These are phyloP conservation scores for Botrytis tulipae DNA, from an alignment of 2,329 filamentous ascomycete genomes.

Conservation along the genomic window DNA sequence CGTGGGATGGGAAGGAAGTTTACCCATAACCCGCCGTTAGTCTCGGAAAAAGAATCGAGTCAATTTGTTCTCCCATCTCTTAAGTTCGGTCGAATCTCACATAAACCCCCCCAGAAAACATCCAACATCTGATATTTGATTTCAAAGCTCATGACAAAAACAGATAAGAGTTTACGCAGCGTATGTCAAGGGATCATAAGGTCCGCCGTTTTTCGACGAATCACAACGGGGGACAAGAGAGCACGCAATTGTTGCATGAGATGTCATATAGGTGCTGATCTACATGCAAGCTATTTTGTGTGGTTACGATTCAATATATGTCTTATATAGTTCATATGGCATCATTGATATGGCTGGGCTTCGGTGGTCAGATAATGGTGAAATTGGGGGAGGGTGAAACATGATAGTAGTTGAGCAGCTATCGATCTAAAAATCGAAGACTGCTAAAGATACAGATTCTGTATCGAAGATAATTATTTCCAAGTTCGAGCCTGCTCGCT, in stretches of 20 bases:
- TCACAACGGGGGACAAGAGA: not conserved
- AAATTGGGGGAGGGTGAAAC: not conserved
- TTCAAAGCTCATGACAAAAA: not conserved
- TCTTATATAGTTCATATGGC: slow-evolving; percentile 13
- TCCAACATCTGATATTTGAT: not conserved
- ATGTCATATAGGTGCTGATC: slow-evolving; percentile 1
- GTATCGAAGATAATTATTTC: not conserved
- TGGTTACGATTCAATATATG: not conserved
- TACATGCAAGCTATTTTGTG: not conserved
- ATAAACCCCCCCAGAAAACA: not conserved
- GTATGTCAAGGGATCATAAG: not conserved
- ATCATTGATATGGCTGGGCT: slow-evolving; percentile 16
- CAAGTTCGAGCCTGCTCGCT: not conserved
- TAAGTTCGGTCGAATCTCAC: not conserved
- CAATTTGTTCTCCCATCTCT: not conserved
- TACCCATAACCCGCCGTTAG: not conserved
- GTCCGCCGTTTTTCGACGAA: slow-evolving; percentile 10
- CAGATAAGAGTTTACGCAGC: not conserved
- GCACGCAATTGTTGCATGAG: slow-evolving; percentile 20
- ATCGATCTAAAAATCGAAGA: not conserved
- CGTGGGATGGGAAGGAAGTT: too few species aligned
- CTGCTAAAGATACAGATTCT: not conserved
- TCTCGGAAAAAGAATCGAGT: not conserved
- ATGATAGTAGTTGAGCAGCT: not conserved
- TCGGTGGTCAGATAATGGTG: slow-evolving; percentile 2